Percentiles rank a stretch among this genome's conserved stretches.
phyloP scores from a whole-genome alignment of 495 filamentous ascomycete species.

The Aspergillus kassunensis region DNA sequence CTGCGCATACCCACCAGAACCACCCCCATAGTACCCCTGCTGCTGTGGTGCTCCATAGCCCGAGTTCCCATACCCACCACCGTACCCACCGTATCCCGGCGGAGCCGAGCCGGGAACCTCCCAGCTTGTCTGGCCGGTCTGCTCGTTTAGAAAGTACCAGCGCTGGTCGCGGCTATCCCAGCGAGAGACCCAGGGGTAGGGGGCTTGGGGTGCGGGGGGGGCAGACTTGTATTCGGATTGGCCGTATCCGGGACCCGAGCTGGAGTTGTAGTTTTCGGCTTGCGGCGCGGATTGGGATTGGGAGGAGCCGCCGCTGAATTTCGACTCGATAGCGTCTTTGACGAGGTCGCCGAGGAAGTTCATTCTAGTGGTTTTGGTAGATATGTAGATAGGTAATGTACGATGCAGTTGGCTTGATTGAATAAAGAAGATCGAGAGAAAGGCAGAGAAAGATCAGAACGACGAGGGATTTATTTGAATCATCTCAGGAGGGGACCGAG shows the following conservation, averaged over 20 bases:
- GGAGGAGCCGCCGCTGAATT: constrained; percentile 8
- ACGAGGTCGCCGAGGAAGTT: constrained; percentile 38
- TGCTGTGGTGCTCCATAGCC: too few relatives aligned
- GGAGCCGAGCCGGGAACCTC: constrained; percentile 33
- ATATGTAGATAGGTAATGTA: background rate
- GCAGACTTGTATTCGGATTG: background rate
- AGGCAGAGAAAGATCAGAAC: too few relatives aligned
- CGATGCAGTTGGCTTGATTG: background rate
- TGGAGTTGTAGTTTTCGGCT: background rate
- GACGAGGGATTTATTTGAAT: too few relatives aligned
- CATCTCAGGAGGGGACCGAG: too few relatives aligned
- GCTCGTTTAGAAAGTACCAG: constrained; percentile 54
- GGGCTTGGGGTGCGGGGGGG: constrained; percentile 36
- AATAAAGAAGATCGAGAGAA: background rate
- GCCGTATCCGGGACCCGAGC: background rate
- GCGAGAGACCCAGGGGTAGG: constrained; percentile 49
- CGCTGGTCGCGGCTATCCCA: constrained; percentile 50
- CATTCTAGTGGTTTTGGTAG: constrained; percentile 25
- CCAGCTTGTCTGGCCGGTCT: constrained; percentile 52
- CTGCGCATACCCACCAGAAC: background rate
- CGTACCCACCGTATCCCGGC: constrained; percentile 12
- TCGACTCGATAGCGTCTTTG: constrained; percentile 18
- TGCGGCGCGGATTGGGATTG: constrained; percentile 4
- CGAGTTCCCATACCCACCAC: too few relatives aligned
- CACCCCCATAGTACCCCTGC: constrained; percentile 5